Percentiles rank a stretch among this genome's conserved stretches.
phyloP scores from a whole-genome alignment of 805 yeast species.

The Ogataea polymorpha region DNA sequence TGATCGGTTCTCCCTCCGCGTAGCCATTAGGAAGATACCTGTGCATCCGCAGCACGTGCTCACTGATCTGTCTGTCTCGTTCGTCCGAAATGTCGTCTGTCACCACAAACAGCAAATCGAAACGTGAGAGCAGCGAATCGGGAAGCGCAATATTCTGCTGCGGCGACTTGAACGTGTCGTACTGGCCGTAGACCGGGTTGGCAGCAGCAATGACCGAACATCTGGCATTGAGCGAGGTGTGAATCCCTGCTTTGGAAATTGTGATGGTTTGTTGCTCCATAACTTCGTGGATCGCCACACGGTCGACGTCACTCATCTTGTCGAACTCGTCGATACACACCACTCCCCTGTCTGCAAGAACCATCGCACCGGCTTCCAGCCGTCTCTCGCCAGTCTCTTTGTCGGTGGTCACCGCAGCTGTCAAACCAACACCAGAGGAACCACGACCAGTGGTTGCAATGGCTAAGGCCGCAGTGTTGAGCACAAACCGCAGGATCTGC shows the following conservation, averaged over 20 bases:
- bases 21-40: slow-evolving; percentile 84
- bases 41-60: slow-evolving; percentile 93
- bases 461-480: slow-evolving; percentile 92
- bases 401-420: slow-evolving; percentile 97
- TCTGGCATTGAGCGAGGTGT: slow-evolving; percentile 92
- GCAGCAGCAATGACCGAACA: slow-evolving; percentile 98
- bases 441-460: slow-evolving; percentile 99
- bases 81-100: slow-evolving; percentile 90
- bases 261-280: slow-evolving; percentile 99
- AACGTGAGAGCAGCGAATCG: slow-evolving; percentile 93
- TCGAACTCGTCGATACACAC: slow-evolving; percentile 99
- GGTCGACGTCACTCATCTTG: slow-evolving; percentile 93
- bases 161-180: slow-evolving; percentile 93
- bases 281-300: slow-evolving; percentile 98
- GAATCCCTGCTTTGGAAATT: slow-evolving; percentile 97
- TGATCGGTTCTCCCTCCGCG: slow-evolving; percentile 88
- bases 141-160: slow-evolving; percentile 96
- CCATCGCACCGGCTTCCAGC: slow-evolving; percentile 99
- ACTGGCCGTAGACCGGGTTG: slow-evolving; percentile 95
- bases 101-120: slow-evolving; percentile 90
- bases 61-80: slow-evolving; percentile 83
- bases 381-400: slow-evolving; percentile 96
- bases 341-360: slow-evolving; percentile 92
- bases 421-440: slow-evolving; percentile 99
- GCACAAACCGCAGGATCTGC: slow-evolving; percentile 88